Evolutionary conservation across 2,329 filamentous ascomycete genomes (phyloP), one percentile per base, ranked within the genome.

Genomic region (Mycosphaerella arachidis): DNA sequence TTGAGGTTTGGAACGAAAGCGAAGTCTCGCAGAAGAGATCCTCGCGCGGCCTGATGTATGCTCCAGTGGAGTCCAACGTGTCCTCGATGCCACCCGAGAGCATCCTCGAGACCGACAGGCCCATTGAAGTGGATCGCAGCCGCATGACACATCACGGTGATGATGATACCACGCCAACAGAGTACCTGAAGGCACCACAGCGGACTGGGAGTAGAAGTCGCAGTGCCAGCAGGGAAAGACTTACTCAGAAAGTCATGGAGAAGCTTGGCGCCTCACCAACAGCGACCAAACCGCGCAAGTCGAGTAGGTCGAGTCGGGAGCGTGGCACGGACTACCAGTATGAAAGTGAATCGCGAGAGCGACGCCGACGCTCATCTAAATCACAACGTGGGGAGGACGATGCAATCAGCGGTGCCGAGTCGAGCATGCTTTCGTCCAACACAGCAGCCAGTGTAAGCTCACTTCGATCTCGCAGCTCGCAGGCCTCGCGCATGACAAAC

Each of bases 401-500:
- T 57, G 72, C 74, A 29, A 67, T 75, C 46, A 79, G 80, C 63
- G 83, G 79, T 55, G 82, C 80, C 3, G 86, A 87, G 64, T 87
- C 86, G 27, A 88, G 85, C 67, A 71, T 86, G 46, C 73, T 86
- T 46, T 87, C 82, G 58, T 86, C 83, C 48, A 81, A 82, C 64
- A 71, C 84, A 57, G 80, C 77, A 60, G 73, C 78, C 10, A 83
- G 82, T 66, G 79, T 81, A 56, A 80, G 82, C 62, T 88, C 86
- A 8, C 82, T 83, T 64, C 79, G 79, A 40, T 86, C 84, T 31
- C 82, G 81, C 37, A 80, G 79, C 35, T 84, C 82, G 18, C 83
- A 82, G 60, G 75, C 76, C 1, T 90, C 91, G 3, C 93, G 90
- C 0, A 90, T 95, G 75, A 90, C 95, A 73, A 96, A 95, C 76